Percentiles rank a stretch among this genome's conserved stretches.
phyloP scores from a whole-genome alignment of 805 yeast species.

The Ogataea nakhonphanomensis region DNA sequence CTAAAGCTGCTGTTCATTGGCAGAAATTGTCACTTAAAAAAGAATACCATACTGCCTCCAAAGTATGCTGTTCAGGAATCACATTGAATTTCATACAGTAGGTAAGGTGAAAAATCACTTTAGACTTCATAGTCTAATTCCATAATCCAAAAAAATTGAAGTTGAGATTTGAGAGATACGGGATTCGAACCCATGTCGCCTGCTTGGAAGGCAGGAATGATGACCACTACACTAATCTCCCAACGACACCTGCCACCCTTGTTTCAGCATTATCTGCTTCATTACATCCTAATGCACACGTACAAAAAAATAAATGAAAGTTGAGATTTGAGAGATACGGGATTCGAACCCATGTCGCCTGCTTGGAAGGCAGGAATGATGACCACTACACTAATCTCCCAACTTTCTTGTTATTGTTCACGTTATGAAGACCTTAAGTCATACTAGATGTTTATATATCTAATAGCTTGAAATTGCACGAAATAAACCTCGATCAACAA shows the following conservation, averaged over 20 bases:
- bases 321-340: slow-evolving; percentile 66
- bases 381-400: slow-evolving; percentile 76
- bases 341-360: slow-evolving; percentile 93
- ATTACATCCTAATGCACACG: no score
- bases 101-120: no score
- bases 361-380: slow-evolving; percentile 93
- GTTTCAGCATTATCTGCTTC: not conserved
- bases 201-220: slow-evolving; percentile 93
- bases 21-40: no score
- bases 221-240: slow-evolving; percentile 79
- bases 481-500: no score
- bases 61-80: no score
- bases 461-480: no score
- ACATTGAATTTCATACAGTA: no score
- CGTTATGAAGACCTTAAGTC: no score
- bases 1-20: no score
- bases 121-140: no score
- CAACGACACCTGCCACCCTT: slow-evolving; percentile 1
- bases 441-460: not conserved
- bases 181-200: slow-evolving; percentile 94
- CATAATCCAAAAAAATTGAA: slow-evolving; percentile 26
- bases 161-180: slow-evolving; percentile 62
- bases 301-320: slow-evolving; percentile 32
- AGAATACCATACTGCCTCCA: no score
- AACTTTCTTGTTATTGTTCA: slow-evolving; percentile 1